Conservation (phyloP, 2,329 filamentous ascomycete species). For the Metarhizium humberi region DNA sequence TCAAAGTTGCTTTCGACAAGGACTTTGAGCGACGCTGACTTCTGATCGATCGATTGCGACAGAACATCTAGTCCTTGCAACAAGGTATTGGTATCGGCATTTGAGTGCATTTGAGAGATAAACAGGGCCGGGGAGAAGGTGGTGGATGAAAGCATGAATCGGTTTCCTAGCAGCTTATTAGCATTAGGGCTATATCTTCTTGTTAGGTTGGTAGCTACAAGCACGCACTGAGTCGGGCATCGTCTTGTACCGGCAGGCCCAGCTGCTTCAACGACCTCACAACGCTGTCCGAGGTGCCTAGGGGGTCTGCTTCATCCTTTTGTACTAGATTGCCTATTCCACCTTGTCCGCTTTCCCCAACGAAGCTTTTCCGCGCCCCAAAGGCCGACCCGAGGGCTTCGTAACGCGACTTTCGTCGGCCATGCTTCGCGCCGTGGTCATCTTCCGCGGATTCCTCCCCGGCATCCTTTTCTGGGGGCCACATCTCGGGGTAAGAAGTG, state of each 20-base stretch:
- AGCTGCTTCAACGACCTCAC: slow-evolving; percentile 67
- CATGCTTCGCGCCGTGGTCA: slow-evolving; percentile 40
- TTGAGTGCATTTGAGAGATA: slow-evolving; percentile 81
- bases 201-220: neutral
- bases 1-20: slow-evolving; percentile 98
- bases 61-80: slow-evolving; percentile 76
- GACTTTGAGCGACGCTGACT: slow-evolving; percentile 91
- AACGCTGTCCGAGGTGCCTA: slow-evolving; percentile 83
- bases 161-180: slow-evolving; percentile 53
- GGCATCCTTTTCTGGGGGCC: slow-evolving; percentile 72
- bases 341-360: neutral
- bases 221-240: slow-evolving; percentile 61
- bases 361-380: slow-evolving; percentile 52
- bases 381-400: slow-evolving; percentile 72
- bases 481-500: slow-evolving; percentile 69
- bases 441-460: slow-evolving; percentile 55
- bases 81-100: slow-evolving; percentile 73
- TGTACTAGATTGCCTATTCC: slow-evolving; percentile 71
- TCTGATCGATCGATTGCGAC: slow-evolving; percentile 90
- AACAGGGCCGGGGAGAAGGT: slow-evolving; percentile 90
- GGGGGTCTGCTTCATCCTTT: slow-evolving; percentile 83
- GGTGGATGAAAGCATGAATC: slow-evolving; percentile 90
- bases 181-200: neutral
- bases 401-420: slow-evolving; percentile 66
- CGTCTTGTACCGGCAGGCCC: slow-evolving; percentile 76